phyloP scores from a whole-genome alignment of 164 flowering plant species.

The Stephania yunnanensis region DNA sequence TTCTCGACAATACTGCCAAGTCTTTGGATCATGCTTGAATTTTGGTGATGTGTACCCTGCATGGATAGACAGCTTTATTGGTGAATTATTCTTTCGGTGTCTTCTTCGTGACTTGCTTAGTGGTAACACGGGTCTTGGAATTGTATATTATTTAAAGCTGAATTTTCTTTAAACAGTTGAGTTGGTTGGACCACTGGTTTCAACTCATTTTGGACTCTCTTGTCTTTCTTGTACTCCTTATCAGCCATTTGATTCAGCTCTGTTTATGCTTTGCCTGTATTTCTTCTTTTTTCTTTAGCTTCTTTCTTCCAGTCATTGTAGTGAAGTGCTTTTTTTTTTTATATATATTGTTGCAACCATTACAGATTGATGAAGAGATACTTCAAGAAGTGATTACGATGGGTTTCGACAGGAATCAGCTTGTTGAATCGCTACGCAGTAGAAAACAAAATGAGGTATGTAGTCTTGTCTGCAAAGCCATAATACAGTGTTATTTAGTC shows the following conservation, averaged over 20 bases:
- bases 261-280: not conserved
- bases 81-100: no score
- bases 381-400: conserved; percentile 80
- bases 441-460: conserved; percentile 46
- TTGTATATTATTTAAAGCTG: no score
- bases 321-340: not conserved
- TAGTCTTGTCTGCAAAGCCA: not conserved
- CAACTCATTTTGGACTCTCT: no score
- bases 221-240: no score
- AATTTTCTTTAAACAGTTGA: not conserved
- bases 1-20: no score
- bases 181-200: not conserved
- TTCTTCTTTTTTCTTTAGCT: not conserved
- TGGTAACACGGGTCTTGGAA: no score
- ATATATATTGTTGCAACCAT: not conserved
- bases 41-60: no score
- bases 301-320: not conserved
- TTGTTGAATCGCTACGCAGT: conserved; percentile 74
- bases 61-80: no score
- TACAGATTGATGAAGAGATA: conserved; percentile 89
- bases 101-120: no score
- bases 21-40: no score
- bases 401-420: conserved; percentile 74
- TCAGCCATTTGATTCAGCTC: not conserved
- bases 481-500: no score